Evolutionary conservation across 768 basidiomycete species (phyloP).

Genomic region (Cystofilobasidium capitatum): DNA sequence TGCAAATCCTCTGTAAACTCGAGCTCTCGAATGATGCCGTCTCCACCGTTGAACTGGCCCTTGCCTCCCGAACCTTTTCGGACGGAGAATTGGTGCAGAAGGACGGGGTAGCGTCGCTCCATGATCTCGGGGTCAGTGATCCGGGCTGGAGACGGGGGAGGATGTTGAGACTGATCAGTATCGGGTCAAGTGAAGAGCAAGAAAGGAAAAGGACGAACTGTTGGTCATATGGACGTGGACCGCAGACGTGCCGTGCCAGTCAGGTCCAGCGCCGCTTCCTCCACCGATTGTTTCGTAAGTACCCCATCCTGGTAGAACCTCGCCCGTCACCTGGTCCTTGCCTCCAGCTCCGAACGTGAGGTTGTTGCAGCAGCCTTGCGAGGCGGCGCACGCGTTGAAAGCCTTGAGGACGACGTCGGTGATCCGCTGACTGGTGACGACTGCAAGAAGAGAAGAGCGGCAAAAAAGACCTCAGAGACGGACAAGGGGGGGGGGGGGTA

Average conservation of each 20-base stretch:
- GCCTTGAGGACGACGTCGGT: conserved; percentile 29
- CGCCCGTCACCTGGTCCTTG: conserved; percentile 21
- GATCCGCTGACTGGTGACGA: conserved; percentile 29
- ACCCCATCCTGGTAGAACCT: conserved; percentile 24
- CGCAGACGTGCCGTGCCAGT: conserved; percentile 25
- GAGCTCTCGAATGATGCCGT: conserved; percentile 34
- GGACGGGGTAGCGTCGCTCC: conserved; percentile 30
- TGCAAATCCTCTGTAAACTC: conserved; percentile 32
- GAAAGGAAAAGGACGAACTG: not conserved
- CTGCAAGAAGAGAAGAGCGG: not conserved
- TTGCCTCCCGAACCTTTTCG: conserved; percentile 27
- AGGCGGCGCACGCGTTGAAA: conserved; percentile 30
- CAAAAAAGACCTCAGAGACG: not conserved
- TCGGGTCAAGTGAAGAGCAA: not conserved
- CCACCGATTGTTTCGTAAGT: conserved; percentile 30
- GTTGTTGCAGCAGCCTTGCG: conserved; percentile 30
- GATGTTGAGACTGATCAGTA: conserved; percentile 24
- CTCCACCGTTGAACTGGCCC: conserved; percentile 28
- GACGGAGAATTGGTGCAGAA: conserved; percentile 31
- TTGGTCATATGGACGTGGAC: conserved; percentile 19
- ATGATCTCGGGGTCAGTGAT: conserved; percentile 30
- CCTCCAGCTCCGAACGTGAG: conserved; percentile 30
- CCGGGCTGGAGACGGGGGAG: too few relatives aligned
- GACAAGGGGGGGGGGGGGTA: too few relatives aligned
- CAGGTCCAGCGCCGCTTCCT: conserved; percentile 31